Base-by-base conservation (phyloP, 345 rosid genomes). In the thale cress (Arabidopsis thaliana) region DNA sequence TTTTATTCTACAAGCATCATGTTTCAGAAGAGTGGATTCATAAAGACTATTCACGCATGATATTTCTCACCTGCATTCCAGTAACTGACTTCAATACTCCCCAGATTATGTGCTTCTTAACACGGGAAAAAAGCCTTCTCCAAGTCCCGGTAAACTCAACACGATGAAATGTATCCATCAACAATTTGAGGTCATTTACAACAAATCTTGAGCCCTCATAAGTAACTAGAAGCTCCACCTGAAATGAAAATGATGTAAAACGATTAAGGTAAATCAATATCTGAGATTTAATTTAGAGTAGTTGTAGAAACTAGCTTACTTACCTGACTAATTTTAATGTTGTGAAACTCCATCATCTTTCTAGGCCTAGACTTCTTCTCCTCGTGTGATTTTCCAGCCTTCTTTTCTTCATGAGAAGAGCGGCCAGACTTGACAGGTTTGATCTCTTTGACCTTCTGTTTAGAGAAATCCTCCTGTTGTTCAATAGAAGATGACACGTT, bases 81-180 rank as follows among this genome's bases (percentile, higher is more conserved):
- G 99, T 91, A 51, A 93, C 97, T 37, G 98, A 95, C 87, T 95
- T 95, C 38, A 95, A 72, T 68, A 94, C 97, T 61, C 98, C 99
- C 99, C 99, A 95, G 50, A 92, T 92, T 10, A 95, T 92, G 78
- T 93, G 98, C 82, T 95, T 95, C 86, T 95, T 95, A 44, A 95
- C 99, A 64, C 98, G 88, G 38, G 99, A 93, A 81, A 93, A 93
- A n/a, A 95, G 84, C 78, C 91, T 88, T 80, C 98, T 93, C 99
- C 99, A 93, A 20, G 96, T 93, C 63, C 98, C 98, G 57, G 90
- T 88, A 77, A 95, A 91, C 85, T 89, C 97, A 30, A 62, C 85
- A 4, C 91, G 90, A 72, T 90, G 91, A 82, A 89, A 93, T 23
- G 98, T 90, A 85, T 95, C 99, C 97, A 95, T 95, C 78, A 93